Evolutionary conservation across 768 basidiomycete genomes (phyloP), one percentile per base, ranked within the genome.

Genomic region (Naematelia encephala): DNA sequence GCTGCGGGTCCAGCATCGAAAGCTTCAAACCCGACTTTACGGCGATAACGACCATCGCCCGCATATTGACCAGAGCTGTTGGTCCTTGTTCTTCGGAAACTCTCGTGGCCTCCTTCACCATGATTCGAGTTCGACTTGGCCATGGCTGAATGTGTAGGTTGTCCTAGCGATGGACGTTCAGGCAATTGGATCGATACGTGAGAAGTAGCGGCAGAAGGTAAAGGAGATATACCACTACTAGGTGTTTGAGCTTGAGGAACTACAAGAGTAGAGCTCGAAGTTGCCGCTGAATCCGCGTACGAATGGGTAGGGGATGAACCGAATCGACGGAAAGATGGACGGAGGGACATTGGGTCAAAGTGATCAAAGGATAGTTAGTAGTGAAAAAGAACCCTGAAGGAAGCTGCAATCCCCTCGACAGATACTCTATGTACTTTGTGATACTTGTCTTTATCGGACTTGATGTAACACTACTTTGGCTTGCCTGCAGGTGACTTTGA

Each of bases 21-120:
- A n/a, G 78, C 76, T 50, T 79, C 77, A 52, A 79, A 79, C 13
- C 77, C 77, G 13, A 78, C 78, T 60, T 78, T 75, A 45, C 75
- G 61, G 51, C 72, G 62, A 56, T 75, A 78, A 54, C 59, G 66
- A 3, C 69, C 69, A 26, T 65, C 66, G 14, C 61, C 62, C 27
- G 58, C 61, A n/a, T 53, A 63, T 22, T 71, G 70, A 8, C 67
- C 68, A 56, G 66, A 68, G 3, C 66, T 67, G 42, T 63, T 66
- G 12, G 73, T 77, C 42, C 68, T 62, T 5, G 75, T 74, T 25
- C 72, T 57, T 1, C n/a, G 70, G 72, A 11, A 77, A 60, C 1
- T 70, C 72, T 10, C 43, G 30, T 14, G 52, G 13, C 52, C 54
- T 42, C 11, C 29, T 5, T 8, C 50, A 5, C 49, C 53, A 16